phyloP scores from a whole-genome alignment of 1,284 basidiomycete genomes.

The Microbotryum violaceum region DNA sequence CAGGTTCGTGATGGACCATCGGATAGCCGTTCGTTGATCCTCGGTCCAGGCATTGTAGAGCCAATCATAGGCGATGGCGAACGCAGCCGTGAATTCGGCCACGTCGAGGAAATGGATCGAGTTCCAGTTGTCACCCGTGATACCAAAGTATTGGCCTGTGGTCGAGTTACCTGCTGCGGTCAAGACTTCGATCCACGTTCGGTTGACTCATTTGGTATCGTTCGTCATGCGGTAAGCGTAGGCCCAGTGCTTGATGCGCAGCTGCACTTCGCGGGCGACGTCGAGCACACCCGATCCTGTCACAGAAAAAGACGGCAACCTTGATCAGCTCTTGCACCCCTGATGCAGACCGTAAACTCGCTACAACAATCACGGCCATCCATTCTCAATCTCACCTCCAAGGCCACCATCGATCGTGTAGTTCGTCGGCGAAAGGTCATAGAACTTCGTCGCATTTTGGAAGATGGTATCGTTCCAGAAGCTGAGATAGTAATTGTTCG shows the following conservation, averaged over 20 bases:
- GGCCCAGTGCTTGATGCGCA: slow-evolving; percentile 81
- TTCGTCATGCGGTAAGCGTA: slow-evolving; percentile 88
- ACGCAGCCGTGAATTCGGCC: slow-evolving; percentile 69
- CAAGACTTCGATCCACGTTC: slow-evolving; percentile 69
- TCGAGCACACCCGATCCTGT: slow-evolving; percentile 81
- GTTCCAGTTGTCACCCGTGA: slow-evolving; percentile 36
- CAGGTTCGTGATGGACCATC: slow-evolving; percentile 65
- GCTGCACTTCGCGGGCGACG: slow-evolving; percentile 79
- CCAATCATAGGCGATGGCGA: slow-evolving; percentile 89
- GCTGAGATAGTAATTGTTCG: slow-evolving; percentile 70
- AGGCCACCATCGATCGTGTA: slow-evolving; percentile 34
- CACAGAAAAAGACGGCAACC: slow-evolving; percentile 28
- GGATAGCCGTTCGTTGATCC: slow-evolving; percentile 64
- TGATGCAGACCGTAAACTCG: too few relatives aligned
- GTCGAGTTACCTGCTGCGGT: slow-evolving; percentile 55
- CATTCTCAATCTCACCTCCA: too few relatives aligned
- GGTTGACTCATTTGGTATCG: slow-evolving; percentile 76
- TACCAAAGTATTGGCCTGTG: slow-evolving; percentile 53
- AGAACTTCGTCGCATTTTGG: slow-evolving; percentile 69
- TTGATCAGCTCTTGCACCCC: slow-evolving; percentile 33
- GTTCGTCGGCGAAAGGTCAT: slow-evolving; percentile 41
- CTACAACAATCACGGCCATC: too few relatives aligned
- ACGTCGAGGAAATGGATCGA: slow-evolving; percentile 86
- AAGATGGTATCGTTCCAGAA: slow-evolving; percentile 91
- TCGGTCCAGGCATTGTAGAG: slow-evolving; percentile 75